Evolutionary conservation across 169 alveolate genomes (phyloP).

Genomic region (Cryptosporidium canis): DNA sequence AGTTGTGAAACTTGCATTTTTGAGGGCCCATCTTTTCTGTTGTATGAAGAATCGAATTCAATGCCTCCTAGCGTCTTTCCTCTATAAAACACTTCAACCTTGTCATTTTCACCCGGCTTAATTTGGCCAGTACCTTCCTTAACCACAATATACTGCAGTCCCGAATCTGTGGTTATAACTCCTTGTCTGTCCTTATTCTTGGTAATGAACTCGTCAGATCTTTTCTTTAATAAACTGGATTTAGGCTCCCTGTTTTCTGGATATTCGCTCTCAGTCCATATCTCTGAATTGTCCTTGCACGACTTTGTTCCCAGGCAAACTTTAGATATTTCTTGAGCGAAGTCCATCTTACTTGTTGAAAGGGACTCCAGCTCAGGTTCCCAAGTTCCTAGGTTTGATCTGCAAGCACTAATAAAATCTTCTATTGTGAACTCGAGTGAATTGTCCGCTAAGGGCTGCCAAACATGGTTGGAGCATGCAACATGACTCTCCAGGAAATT

Average conservation of each 20-base stretch:
- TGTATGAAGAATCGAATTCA: constrained; percentile 52
- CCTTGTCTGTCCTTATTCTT: constrained; percentile 28
- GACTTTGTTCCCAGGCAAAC: constrained; percentile 1
- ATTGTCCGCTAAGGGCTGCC: constrained; percentile 70
- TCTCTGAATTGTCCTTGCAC: constrained; percentile 14
- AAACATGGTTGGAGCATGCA: constrained; percentile 61
- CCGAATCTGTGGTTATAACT: constrained; percentile 22
- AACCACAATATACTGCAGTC: constrained; percentile 40
- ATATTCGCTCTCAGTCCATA: constrained; percentile 34
- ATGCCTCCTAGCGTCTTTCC: constrained; percentile 65
- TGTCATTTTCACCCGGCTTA: constrained; percentile 26
- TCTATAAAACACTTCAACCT: constrained; percentile 61
- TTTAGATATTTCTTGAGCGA: background rate
- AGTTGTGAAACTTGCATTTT: constrained; percentile 40
- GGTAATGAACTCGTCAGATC: constrained; percentile 34
- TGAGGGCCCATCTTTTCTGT: constrained; percentile 34
- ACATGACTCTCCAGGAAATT: constrained; percentile 65
- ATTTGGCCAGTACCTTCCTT: constrained; percentile 16
- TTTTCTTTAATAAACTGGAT: constrained; percentile 1
- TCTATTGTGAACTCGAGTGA: constrained; percentile 48
- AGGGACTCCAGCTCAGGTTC: constrained; percentile 15
- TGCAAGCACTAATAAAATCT: constrained; percentile 28
- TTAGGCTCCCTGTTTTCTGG: constrained; percentile 68
- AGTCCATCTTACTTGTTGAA: background rate
- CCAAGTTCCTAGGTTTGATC: constrained; percentile 24